Base-by-base conservation (phyloP, 2,329 filamentous ascomycete genomes). In the Colletotrichum eleusines region DNA sequence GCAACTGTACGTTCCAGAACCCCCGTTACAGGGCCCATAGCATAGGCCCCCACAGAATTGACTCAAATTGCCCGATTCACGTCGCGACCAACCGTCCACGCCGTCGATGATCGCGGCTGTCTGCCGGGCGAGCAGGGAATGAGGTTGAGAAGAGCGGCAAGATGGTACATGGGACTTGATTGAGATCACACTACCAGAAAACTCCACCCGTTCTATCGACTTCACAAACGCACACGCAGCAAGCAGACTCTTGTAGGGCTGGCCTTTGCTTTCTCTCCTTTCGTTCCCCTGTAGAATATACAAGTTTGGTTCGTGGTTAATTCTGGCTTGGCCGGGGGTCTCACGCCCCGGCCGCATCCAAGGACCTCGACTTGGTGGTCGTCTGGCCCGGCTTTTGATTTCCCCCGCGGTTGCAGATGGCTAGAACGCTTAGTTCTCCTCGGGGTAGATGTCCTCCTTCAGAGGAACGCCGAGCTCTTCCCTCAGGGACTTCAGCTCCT, bases 391-490 rank as follows among this genome's bases (percentile, higher is more conserved):
- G 51, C 48, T 54, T 44, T 8, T 28, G 26, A 55, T 12, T 18
- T 18, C 55, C n/a, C 26, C 11, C 42, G 48, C 65, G 48, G 44
- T 20, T 46, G 18, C 33, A 38, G 58, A 11, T 23, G 26, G 26
- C 12, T 31, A 53, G 48, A 63, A 38, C 5, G 59, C 72, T 75
- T 81, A 80, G 76, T 85, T 83, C 78, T 82, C 81, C 81, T 90
- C 88, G 71, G 95, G 94, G 86, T 94, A 98, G 82, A 98, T 88
- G 79, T 94, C 91, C 88, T 98, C 95, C 88, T 96, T 97, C 78
- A 98, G 89, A 75, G 90, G 86, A 78, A 98, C 90, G 77, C 95
- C 95, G 74, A 98, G 91, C 87, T 98, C 95, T 88, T 97, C 94
- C 79, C 95, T 92, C 79, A 98, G 88, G 75, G 92, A 88, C 88